Base-by-base conservation (phyloP, 2,329 filamentous ascomycete species). In the Colletotrichum karsti region DNA sequence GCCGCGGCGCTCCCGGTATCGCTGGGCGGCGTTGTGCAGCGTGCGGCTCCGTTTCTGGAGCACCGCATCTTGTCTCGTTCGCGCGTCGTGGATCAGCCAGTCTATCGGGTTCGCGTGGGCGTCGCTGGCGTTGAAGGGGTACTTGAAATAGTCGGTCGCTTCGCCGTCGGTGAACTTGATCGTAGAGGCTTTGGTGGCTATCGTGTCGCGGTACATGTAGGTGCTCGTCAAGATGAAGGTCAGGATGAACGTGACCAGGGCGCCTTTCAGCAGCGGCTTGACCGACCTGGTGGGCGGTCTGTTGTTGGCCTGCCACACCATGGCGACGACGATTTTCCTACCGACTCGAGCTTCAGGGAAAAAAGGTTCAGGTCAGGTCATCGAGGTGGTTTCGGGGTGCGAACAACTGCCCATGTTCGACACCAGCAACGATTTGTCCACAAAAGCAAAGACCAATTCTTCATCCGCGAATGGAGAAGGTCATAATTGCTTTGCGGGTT, bases 1-100 rank as follows among this genome's bases (percentile, higher is more conserved):
- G 22, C 87, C 88, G 69, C 89, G 83, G 53, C 84, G 82, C 26
- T 78, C 75, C 63, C 89, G 84, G 73, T 91, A 91, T 22, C 82
- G 84, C 4, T 80, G 78, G 0, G 89, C 87, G 5, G 88, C 86
- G 13, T 84, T 81, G 9, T 79, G 76, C 56, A 91, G 77, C 15
- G 82, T 82, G 64, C 77, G 77, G 35, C 87, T 87, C 67, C 84
- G 81, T 35, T 80, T 79, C 13, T 78, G 73, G 18, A 88, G 76
- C 26, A 83, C 71, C 8, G 74, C 71, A 13, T 81, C 77, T 70
- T 86, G 85, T 15, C 76, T 75, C 35, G 76, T 73, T 54, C 83
- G 82, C 58, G 85, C 85, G 6, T 82, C 79, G 44, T 76, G 73
- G 71, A 88, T 85, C 44, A 88, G 80, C 37, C 77, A 76, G 70